A percentile compares a stretch with the other conserved stretches of the same genome.
Conservation (phyloP, 2,329 filamentous ascomycete species). For the Coniella vitis region DNA sequence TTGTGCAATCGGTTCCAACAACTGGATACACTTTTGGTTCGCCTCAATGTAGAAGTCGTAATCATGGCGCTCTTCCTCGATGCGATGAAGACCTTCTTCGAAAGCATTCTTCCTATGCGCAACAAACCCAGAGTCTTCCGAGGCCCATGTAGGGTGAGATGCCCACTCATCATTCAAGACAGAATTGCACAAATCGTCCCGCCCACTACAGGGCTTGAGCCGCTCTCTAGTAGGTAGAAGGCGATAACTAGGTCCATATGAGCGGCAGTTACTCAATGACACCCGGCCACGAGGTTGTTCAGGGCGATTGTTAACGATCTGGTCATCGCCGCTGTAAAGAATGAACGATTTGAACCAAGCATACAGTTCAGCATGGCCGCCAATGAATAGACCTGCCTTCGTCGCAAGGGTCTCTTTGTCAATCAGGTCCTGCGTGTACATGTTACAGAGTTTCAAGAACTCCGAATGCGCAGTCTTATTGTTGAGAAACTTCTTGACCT, state of each 20-base stretch:
- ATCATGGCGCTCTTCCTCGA: conserved; percentile 96
- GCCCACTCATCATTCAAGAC: conserved; percentile 98
- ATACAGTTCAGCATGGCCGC: conserved; percentile 82
- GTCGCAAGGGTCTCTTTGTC: conserved; percentile 76
- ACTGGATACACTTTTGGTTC: conserved; percentile 88
- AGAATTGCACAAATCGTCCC: conserved; percentile 87
- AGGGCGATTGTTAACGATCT: conserved; percentile 71
- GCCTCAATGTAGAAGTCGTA: conserved; percentile 98
- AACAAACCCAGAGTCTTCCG: conserved; percentile 95
- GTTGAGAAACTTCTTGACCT: conserved; percentile 90
- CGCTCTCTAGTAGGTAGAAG: conserved; percentile 85
- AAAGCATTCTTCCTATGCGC: conserved; percentile 95
- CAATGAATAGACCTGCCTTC: conserved; percentile 79
- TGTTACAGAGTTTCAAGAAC: conserved; percentile 93
- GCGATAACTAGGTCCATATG: conserved; percentile 92
- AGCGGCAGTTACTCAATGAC: conserved; percentile 91
- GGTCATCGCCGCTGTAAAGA: conserved; percentile 67
- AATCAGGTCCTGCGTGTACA: conserved; percentile 90
- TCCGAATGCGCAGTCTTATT: conserved; percentile 92
- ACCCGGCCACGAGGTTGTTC: conserved; percentile 71
- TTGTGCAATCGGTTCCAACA: conserved; percentile 89
- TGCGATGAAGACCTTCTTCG: conserved; percentile 89
- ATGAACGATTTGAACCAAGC: conserved; percentile 82
- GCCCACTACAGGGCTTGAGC: conserved; percentile 84
- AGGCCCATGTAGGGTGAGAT: conserved; percentile 97